Conservation (phyloP, 2,329 filamentous ascomycete genomes). For the Alternaria incomplexa region DNA sequence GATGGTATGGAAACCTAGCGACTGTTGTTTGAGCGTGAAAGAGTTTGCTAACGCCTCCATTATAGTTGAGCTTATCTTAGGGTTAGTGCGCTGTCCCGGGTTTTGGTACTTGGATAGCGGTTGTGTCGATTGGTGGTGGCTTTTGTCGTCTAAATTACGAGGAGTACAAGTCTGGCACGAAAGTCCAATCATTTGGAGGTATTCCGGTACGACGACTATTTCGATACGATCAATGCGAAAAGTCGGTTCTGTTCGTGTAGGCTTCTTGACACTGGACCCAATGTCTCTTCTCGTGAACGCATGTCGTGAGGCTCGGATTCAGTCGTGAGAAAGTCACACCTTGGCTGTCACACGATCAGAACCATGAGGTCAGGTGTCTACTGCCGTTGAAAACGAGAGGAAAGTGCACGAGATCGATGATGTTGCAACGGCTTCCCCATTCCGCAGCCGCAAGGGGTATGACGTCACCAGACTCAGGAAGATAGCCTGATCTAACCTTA, state of each 20-base stretch:
- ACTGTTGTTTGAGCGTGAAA: background rate
- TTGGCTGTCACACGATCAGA: background rate
- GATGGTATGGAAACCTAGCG: background rate
- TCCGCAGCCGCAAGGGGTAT: background rate
- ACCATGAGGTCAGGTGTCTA: background rate
- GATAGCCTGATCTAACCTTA: no score
- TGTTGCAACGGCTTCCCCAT: background rate
- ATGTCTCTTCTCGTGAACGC: background rate
- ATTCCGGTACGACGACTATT: background rate
- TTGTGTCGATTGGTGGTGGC: background rate
- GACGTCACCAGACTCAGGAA: background rate
- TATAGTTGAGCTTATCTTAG: background rate
- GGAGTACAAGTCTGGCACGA: background rate
- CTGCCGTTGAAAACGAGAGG: background rate
- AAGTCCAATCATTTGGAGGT: background rate
- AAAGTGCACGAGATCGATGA: background rate
- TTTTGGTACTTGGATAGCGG: background rate
- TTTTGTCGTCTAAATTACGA: background rate
- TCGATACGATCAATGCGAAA: background rate
- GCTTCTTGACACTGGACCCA: background rate
- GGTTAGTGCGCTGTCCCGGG: background rate
- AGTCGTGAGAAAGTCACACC: background rate
- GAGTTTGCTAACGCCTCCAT: background rate
- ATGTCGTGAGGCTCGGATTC: background rate
- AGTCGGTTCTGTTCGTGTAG: background rate